These are phyloP conservation scores for Fusarium floridanum DNA, from an alignment of 2,329 filamentous ascomycete genomes.

Conservation along the genomic window DNA sequence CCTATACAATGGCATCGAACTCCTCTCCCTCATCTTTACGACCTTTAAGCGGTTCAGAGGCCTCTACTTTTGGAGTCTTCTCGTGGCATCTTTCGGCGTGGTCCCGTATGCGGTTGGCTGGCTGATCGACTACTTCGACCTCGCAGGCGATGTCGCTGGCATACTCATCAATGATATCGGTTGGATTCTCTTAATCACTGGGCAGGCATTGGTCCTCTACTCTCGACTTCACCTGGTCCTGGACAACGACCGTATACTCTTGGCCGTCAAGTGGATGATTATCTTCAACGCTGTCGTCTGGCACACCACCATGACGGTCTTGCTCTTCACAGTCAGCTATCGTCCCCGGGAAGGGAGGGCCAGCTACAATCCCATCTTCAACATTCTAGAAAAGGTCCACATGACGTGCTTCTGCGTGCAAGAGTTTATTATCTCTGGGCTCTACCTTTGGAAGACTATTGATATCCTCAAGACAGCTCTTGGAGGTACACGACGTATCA, in stretches of 20 bases:
- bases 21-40: slow-evolving; percentile 32
- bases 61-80: slow-evolving; percentile 35
- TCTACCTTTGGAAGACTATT: slow-evolving; percentile 34
- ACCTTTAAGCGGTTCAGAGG: slow-evolving; percentile 29
- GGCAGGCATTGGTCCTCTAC: slow-evolving; percentile 35
- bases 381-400: slow-evolving; percentile 26
- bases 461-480: slow-evolving; percentile 24
- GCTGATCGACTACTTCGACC: slow-evolving; percentile 27
- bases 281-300: slow-evolving; percentile 30
- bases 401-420: slow-evolving; percentile 31
- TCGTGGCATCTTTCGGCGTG: slow-evolving; percentile 23
- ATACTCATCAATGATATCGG: slow-evolving; percentile 28
- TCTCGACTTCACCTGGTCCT: slow-evolving; percentile 33
- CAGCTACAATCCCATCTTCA: slow-evolving; percentile 9
- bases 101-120: slow-evolving; percentile 33
- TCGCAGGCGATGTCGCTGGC: slow-evolving; percentile 14
- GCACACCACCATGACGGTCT: slow-evolving; percentile 28
- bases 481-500: slow-evolving; percentile 23
- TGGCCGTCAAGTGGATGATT: slow-evolving; percentile 28
- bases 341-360: slow-evolving; percentile 5
- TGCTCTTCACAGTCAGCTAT: slow-evolving; percentile 22
- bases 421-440: slow-evolving; percentile 31
- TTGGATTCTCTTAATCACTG: slow-evolving; percentile 37
- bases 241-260: slow-evolving; percentile 11
- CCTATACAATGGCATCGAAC: slow-evolving; percentile 33